Evolutionary conservation across 371 early-diverging fungal genomes (phyloP), one percentile per base, ranked within the genome.

Genomic region (Apophysomyces ossiformis): DNA sequence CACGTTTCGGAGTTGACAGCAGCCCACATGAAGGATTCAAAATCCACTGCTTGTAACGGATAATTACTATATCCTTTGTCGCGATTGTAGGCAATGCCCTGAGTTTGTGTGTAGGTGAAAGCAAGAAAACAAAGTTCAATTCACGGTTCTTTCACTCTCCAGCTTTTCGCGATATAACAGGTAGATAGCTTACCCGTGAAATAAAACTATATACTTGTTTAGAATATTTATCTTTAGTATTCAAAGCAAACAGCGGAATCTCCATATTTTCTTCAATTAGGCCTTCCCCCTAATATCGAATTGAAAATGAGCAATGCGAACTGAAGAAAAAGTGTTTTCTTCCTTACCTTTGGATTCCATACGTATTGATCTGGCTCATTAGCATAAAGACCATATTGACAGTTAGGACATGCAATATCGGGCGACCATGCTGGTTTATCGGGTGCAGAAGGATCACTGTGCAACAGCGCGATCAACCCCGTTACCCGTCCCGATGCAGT

Each of bases 1-100:
- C 93, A 93, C 1, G 90, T 85, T 37, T 71, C 79, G 18, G 90
- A 73, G 77, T 90, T 80, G 35, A 83, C 74, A n/a, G 90, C 89
- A 1, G 86, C 89, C 78, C 83, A 90, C 92, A 92, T 92, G 61
- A 89, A 85, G 16, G 86, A 77, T 46, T 89, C 78, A 57, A 93
- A 89, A 69, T 92, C 87, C 16, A 90, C 74, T 0, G 90, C 84
- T 66, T 89, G 85, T 8, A 92, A 67, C 0, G 92, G 93, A 66
- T 88, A 90, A 16, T 76, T 59, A 16, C 37, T 65, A 64, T 88
- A 92, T 0, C 74, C 63, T 13, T 72, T 66, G 8, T 74, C 63
- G 50, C 65, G 60, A 60, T 93, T 92, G 59, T 75, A 80, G 7
- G 39, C 16, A 57, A 61, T 44, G 56, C 43, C 38, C 26, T 64